Percentiles rank a stretch among this genome's conserved stretches.
phyloP scores from a whole-genome alignment of 108 stramenopile genomes.

The Skeletonema costatum region DNA sequence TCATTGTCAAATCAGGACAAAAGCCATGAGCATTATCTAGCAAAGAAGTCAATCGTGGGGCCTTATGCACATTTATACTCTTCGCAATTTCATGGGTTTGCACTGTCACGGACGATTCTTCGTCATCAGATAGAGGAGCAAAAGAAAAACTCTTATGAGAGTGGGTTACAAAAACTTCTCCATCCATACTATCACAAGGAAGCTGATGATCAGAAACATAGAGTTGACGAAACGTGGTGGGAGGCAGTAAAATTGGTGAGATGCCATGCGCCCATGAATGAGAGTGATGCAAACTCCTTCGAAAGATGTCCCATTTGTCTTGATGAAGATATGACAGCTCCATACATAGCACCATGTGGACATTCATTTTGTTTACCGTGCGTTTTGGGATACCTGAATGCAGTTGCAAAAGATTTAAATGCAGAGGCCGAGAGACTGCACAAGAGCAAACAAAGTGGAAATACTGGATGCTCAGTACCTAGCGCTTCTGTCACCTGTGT shows the following conservation, averaged over 20 bases:
- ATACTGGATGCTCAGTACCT: not conserved
- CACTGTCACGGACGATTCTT: slow-evolving; percentile 30
- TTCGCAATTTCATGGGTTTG: slow-evolving; percentile 42
- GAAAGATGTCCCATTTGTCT: slow-evolving; percentile 81
- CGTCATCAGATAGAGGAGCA: slow-evolving; percentile 8
- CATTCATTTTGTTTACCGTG: slow-evolving; percentile 80
- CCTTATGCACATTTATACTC: slow-evolving; percentile 41
- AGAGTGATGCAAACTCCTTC: slow-evolving; percentile 9
- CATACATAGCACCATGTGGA: slow-evolving; percentile 80
- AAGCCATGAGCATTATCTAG: not conserved
- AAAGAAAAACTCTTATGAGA: slow-evolving; percentile 16
- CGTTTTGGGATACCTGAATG: slow-evolving; percentile 65
- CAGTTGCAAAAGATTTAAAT: slow-evolving; percentile 39
- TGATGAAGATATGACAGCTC: slow-evolving; percentile 52
- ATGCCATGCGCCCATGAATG: slow-evolving; percentile 28
- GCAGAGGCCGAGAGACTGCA: slow-evolving; percentile 19
- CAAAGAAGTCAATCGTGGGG: slow-evolving; percentile 28
- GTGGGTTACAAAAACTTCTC: not conserved
- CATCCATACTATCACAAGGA: not conserved
- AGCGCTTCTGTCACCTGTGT: slow-evolving; percentile 30
- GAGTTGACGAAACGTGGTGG: slow-evolving; percentile 29
- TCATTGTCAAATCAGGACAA: slow-evolving; percentile 20
- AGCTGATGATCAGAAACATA: not conserved
- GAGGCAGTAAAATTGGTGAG: slow-evolving; percentile 41
- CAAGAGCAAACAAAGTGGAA: slow-evolving; percentile 32